Conservation (phyloP, 768 basidiomycete species). For the Tulasnella sp. region DNA sequence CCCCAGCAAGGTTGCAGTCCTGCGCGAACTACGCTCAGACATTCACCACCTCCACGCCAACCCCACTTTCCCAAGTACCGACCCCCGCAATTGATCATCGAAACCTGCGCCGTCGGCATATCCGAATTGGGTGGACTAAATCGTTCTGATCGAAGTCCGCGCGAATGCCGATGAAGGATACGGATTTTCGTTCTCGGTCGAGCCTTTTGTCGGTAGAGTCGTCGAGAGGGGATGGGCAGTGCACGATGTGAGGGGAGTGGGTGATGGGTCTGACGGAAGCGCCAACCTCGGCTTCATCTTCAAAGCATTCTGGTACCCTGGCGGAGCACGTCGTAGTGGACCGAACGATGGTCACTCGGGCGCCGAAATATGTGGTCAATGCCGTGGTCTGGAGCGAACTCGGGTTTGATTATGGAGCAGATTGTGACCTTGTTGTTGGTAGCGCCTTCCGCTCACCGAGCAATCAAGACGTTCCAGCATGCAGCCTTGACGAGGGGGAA, state of each 20-base stretch:
- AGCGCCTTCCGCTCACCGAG: slow-evolving; percentile 79
- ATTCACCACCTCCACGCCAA: slow-evolving; percentile 66
- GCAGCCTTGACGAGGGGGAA: slow-evolving; percentile 39
- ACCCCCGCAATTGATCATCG: slow-evolving; percentile 38
- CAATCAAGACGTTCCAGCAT: slow-evolving; percentile 64
- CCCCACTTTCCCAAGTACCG: slow-evolving; percentile 82
- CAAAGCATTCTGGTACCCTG: slow-evolving; percentile 60
- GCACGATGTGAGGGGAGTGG: slow-evolving; percentile 77
- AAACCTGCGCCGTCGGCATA: too few species aligned
- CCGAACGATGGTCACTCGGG: slow-evolving; percentile 71
- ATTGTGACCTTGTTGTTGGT: slow-evolving; percentile 78
- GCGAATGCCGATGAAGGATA: slow-evolving; percentile 41
- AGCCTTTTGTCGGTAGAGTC: slow-evolving; percentile 79
- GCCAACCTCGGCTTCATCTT: slow-evolving; percentile 34
- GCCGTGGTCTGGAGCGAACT: neutral
- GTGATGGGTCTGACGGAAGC: slow-evolving; percentile 78
- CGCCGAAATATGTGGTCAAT: slow-evolving; percentile 52
- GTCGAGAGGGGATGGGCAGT: slow-evolving; percentile 84
- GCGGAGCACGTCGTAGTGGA: slow-evolving; percentile 88
- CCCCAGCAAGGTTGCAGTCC: slow-evolving; percentile 31
- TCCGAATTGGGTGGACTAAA: too few species aligned
- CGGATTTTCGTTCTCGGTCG: slow-evolving; percentile 83
- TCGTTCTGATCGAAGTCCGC: slow-evolving; percentile 45
- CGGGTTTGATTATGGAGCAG: slow-evolving; percentile 63
- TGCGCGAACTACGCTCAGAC: slow-evolving; percentile 47